phyloP scores from a whole-genome alignment of 768 basidiomycete species.

The Lyophyllum semitale region DNA sequence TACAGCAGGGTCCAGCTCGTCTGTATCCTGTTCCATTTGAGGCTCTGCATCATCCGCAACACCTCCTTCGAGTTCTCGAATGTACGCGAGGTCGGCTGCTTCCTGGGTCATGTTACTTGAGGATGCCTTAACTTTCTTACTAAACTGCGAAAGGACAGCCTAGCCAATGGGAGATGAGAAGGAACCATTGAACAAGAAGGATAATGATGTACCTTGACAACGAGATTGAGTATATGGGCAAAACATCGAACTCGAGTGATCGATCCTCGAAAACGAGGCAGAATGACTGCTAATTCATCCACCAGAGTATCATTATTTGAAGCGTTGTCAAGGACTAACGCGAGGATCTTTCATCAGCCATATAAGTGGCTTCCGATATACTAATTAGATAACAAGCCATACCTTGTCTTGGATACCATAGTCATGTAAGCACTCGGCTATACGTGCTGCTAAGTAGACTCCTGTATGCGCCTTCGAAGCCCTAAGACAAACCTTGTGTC shows the following conservation, averaged over 20 bases:
- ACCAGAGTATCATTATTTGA: slow-evolving; percentile 11
- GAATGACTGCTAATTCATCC: background rate
- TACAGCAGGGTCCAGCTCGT: slow-evolving; percentile 7
- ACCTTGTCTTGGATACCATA: no score
- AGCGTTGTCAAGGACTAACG: no score
- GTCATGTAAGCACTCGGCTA: no score
- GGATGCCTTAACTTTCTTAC: background rate
- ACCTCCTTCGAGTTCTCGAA: no score
- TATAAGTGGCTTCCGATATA: no score
- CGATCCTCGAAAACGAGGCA: slow-evolving; percentile 3
- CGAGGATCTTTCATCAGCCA: no score
- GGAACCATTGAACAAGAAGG: background rate
- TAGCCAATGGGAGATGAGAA: background rate
- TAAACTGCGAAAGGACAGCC: slow-evolving; percentile 25
- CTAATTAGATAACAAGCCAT: no score
- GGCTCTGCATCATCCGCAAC: slow-evolving; percentile 5
- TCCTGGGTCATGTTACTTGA: background rate
- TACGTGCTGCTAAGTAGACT: no score
- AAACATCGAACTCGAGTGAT: slow-evolving; percentile 13
- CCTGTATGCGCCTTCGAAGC: no score
- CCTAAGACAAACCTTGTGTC: no score
- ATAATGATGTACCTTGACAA: slow-evolving; percentile 21
- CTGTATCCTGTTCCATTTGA: slow-evolving; percentile 4
- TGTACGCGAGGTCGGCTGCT: background rate
- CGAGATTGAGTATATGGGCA: slow-evolving; percentile 18